Base-by-base conservation (phyloP, 768 basidiomycete genomes). In the Xerocomus brunneocitrinus region DNA sequence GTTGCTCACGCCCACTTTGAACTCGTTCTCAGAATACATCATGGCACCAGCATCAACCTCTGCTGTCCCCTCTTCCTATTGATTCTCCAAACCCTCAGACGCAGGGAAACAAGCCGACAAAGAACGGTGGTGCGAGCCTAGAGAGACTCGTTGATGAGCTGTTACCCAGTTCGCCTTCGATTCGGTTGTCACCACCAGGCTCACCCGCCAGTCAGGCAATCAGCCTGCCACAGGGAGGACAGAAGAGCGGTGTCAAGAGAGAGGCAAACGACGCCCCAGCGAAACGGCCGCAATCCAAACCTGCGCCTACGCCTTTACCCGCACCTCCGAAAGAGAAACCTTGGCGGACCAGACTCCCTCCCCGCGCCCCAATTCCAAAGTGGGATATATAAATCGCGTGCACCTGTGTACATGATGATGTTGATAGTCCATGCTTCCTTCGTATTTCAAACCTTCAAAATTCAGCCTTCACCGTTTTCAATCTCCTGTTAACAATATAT, bases 321-420 rank as follows among this genome's bases (percentile, higher is more conserved):
- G 48, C 27, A 7, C 32, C 53, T 47, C 50, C 1, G 9, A 49
- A 59, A 19, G 49, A 57, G 10, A 52, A 54, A 52, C 47, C 53
- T 5, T 68, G 69, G 65, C 59, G 63, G 25, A 66, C 53, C 12
- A 57, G 60, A 40, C 61, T 69, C 27, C 68, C 67, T 19, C 61
- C 67, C 49, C 65, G 69, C 8, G 59, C 36, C 9, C 69, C 67
- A 12, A 67, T 69, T 40, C 67, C 67, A 24, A 69, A 65, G 53
- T 69, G 67, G 67, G 66, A 66, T 24, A 9, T 53, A 13, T 67
- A 42, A 28, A 41, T 8, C 9, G 16, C 8, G 16, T 44, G 16
- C n/a, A 7, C 25, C 10, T 27, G 28, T 28, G 24, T 14, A 2
- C 19, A 19, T 19, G 19, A 19, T 19, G 19, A 19, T 19, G 19